Evolutionary conservation across 139 green algal species (phyloP).

Genomic region (Trebouxia sp.): DNA sequence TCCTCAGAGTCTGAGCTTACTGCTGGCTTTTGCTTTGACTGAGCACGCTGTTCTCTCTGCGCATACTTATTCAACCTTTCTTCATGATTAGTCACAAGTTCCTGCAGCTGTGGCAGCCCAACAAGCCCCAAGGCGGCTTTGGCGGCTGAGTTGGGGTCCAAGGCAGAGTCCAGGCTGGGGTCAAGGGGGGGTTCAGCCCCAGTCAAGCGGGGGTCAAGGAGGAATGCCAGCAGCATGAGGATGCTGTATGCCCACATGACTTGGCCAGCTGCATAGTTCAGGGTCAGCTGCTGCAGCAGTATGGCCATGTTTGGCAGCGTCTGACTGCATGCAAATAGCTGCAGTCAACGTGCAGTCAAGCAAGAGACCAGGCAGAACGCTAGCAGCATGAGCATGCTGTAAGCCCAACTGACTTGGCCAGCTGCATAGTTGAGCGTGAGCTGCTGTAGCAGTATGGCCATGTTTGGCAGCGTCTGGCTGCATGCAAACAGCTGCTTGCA

Average conservation of each 20-base stretch:
- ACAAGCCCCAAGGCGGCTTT: neutral
- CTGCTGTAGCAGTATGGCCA: neutral
- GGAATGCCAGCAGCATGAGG: conserved; percentile 1
- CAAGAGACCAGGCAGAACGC: neutral
- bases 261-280: conserved; percentile 1
- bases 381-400: neutral
- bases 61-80: neutral
- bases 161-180: neutral
- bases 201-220: neutral
- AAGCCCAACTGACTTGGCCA: neutral
- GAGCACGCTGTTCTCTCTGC: neutral
- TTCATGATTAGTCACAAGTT: neutral
- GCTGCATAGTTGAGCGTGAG: neutral
- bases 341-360: neutral
- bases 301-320: neutral
- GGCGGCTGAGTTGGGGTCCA: conserved; percentile 1
- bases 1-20: neutral
- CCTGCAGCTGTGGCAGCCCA: conserved; percentile 4
- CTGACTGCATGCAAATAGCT: conserved; percentile 8
- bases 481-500: neutral
- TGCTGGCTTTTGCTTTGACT: neutral
- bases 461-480: conserved; percentile 6
- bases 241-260: neutral
- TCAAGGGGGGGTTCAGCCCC: neutral
- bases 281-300: neutral